These are phyloP conservation scores for Microstegium vimineum DNA, from an alignment of 176 grass and related monocot genomes.

Conservation along the genomic window DNA sequence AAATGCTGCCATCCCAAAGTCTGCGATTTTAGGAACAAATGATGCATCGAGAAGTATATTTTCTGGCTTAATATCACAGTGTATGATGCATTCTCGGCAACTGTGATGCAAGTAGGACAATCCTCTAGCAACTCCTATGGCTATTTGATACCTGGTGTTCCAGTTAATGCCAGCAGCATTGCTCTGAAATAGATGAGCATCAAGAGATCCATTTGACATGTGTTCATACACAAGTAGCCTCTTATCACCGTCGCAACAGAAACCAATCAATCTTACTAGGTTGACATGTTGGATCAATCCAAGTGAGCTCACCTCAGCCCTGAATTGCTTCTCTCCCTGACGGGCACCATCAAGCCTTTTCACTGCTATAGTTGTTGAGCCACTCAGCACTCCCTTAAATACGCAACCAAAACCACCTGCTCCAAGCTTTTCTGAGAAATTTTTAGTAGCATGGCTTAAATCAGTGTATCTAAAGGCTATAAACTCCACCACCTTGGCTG, in stretches of 20 bases:
- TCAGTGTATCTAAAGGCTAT: conserved; percentile 32
- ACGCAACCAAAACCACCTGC: conserved; percentile 56
- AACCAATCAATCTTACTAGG: conserved; percentile 51
- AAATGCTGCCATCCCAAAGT: conserved; percentile 67
- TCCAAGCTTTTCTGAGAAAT: conserved; percentile 44
- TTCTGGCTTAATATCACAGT: conserved; percentile 62
- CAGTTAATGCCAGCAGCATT: conserved; percentile 5
- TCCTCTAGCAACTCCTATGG: conserved; percentile 48
- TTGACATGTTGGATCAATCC: conserved; percentile 57
- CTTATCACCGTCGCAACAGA: conserved; percentile 44
- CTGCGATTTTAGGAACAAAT: conserved; percentile 55
- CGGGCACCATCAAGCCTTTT: conserved; percentile 40
- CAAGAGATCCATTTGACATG: conserved; percentile 57
- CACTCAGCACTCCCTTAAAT: conserved; percentile 38
- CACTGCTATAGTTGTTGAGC: conserved; percentile 39
- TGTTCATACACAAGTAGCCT: conserved; percentile 56
- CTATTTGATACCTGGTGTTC: conserved; percentile 40
- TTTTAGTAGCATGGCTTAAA: conserved; percentile 37
- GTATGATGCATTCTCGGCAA: conserved; percentile 60
- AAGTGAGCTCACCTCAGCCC: conserved; percentile 52
- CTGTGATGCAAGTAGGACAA: conserved; percentile 53
- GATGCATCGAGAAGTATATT: conserved; percentile 42
- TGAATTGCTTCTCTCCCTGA: conserved; percentile 60
- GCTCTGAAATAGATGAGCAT: conserved; percentile 39
- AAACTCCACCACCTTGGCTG: conserved; percentile 24